These are phyloP conservation scores for Chimonanthus salicifolius DNA, from an alignment of 164 flowering plant species.

Conservation along the genomic window DNA sequence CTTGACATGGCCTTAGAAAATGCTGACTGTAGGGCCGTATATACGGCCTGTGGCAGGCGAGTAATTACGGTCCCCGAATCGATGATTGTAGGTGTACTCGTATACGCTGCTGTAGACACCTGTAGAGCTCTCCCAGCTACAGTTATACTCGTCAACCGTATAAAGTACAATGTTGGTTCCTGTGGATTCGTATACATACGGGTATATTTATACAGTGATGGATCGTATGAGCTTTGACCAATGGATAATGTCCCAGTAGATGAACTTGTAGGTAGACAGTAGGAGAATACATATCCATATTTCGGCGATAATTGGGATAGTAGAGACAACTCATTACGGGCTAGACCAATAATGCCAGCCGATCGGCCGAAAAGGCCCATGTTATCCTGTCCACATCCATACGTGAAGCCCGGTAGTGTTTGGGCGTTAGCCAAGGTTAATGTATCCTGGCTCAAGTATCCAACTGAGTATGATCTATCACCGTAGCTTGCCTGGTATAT, in stretches of 20 bases:
- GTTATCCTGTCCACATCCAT: conserved; percentile 52
- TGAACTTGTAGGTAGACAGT: conserved; percentile 40
- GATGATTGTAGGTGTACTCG: conserved; percentile 28
- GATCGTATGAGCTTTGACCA: conserved; percentile 14
- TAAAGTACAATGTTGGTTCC: conserved; percentile 30
- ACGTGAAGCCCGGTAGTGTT: conserved; percentile 20
- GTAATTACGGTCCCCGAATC: conserved; percentile 60
- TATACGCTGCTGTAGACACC: conserved; percentile 11
- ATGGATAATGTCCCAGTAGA: conserved; percentile 28
- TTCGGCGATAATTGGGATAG: conserved; percentile 27
- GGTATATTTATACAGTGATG: conserved; percentile 28
- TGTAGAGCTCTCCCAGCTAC: conserved; percentile 24
- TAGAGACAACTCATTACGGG: conserved; percentile 36
- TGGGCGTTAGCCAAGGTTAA: conserved; percentile 22
- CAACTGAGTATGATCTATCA: conserved; percentile 37
- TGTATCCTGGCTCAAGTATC: conserved; percentile 32
- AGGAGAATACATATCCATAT: conserved; percentile 37
- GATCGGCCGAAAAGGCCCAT: conserved; percentile 42
- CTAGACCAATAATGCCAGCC: conserved; percentile 47
- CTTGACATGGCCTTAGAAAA: conserved; percentile 25
- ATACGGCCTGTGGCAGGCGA: conserved; percentile 30
- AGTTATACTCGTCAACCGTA: conserved; percentile 22
- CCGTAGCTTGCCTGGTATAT: conserved; percentile 40
- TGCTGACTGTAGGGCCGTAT: conserved; percentile 24
- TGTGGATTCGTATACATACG: conserved; percentile 29